These are phyloP conservation scores for Akebia trifoliata DNA, from an alignment of 164 flowering plant genomes.

Conservation along the genomic window DNA sequence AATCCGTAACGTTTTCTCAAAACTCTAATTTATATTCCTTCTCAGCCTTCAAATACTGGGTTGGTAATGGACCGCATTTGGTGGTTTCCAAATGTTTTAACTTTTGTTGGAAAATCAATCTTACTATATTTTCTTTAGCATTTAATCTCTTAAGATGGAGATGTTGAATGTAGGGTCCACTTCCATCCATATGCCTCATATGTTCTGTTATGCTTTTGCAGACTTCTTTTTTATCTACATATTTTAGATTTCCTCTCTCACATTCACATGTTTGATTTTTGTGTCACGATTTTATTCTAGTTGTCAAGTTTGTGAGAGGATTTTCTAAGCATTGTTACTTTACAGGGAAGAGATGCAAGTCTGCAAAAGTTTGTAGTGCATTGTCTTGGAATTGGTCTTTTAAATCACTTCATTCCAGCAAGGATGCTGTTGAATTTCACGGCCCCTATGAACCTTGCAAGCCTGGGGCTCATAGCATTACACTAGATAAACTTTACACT, in stretches of 20 bases:
- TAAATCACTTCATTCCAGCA: slow-evolving; percentile 51
- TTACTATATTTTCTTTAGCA: no score
- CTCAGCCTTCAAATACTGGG: no score
- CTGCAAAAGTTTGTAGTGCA: slow-evolving; percentile 77
- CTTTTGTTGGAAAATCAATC: no score
- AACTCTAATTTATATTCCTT: no score
- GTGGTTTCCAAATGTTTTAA: no score
- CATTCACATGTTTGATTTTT: neutral
- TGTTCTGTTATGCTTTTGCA: neutral
- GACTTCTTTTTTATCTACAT: neutral
- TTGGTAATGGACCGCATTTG: no score
- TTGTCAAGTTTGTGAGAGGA: neutral
- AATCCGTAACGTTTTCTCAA: no score
- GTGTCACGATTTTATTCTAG: slow-evolving; percentile 1
- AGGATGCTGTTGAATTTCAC: slow-evolving; percentile 31
- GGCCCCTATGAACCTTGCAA: slow-evolving; percentile 55
- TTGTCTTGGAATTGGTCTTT: slow-evolving; percentile 88
- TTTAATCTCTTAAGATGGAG: no score
- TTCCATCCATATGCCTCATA: neutral
- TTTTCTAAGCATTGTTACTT: neutral
- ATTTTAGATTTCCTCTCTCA: neutral
- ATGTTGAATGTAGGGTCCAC: neutral
- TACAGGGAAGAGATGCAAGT: slow-evolving; percentile 63
- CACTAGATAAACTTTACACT: slow-evolving; percentile 56
- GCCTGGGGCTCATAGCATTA: slow-evolving; percentile 72